These are phyloP conservation scores for Cardiospermum halicacabum DNA, from an alignment of 345 rosid genomes.

Conservation along the genomic window DNA sequence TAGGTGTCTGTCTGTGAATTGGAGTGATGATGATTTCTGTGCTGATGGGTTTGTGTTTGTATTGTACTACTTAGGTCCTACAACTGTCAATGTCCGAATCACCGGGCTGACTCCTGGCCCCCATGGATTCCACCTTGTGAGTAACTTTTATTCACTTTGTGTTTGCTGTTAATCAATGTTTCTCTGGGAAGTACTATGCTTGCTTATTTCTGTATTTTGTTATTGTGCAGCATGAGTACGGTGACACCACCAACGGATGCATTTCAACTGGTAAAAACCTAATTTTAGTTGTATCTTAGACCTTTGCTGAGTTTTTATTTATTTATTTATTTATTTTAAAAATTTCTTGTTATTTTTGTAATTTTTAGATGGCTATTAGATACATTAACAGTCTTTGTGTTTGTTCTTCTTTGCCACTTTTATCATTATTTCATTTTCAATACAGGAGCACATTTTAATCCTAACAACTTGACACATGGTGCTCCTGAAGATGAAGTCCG, in stretches of 20 bases:
- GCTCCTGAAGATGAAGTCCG: constrained; percentile 91
- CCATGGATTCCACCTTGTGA: constrained; percentile 86
- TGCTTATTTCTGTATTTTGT: background rate
- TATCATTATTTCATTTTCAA: background rate
- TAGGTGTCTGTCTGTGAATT: background rate
- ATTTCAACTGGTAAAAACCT: constrained; percentile 68
- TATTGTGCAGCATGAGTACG: constrained; percentile 80
- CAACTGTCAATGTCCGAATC: constrained; percentile 78
- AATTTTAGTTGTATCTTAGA: constrained; percentile 4
- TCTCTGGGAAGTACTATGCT: background rate
- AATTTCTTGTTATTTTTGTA: background rate
- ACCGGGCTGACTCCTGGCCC: constrained; percentile 86
- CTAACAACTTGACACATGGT: constrained; percentile 81
- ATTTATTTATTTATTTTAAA: no score
- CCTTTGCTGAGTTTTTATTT: background rate
- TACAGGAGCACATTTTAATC: constrained; percentile 91
- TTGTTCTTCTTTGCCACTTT: no score
- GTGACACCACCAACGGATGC: constrained; percentile 98
- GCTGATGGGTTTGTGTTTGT: constrained; percentile 10
- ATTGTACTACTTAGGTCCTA: constrained; percentile 59
- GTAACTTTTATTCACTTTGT: constrained; percentile 3
- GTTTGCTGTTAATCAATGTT: constrained; percentile 3
- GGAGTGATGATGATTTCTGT: background rate
- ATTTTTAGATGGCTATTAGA: constrained; percentile 1
- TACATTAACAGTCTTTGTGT: background rate